Base-by-base conservation (phyloP, 1,139 yeast genomes). In the Saccharomyces hybrid region DNA sequence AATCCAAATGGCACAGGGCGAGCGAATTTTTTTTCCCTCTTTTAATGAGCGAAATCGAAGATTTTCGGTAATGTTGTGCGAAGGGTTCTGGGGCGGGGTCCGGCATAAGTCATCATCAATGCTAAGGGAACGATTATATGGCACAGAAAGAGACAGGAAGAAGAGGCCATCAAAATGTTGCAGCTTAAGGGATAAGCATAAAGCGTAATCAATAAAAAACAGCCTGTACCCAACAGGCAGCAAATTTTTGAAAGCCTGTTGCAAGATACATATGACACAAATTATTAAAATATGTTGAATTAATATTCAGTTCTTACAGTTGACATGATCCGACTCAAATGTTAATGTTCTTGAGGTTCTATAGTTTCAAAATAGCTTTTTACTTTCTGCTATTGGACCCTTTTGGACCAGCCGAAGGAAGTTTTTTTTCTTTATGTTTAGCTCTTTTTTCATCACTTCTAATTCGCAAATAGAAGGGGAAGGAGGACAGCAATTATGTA, bases 1-100 rank as follows among this genome's bases (percentile, higher is more conserved):
- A 38, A 38, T 16, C 44, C 23, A 20, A 38, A 38, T 38, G 44
- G 44, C 44, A 38, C 44, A 38, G 44, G 44, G 44, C 44, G 44
- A 38, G 44, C 44, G 26, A 38, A 38, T 38, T 38, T 38, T 38
- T 38, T 38, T 38, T 26, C 42, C 42, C 20, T 26, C 20, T 38
- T 38, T 20, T 23, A 23, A 38, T 38, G 23, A 20, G 44, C 44
- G 25, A 38, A 38, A 38, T 9, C n/a, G n/a, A 38, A 38, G 44
- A 38, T 38, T 38, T 38, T 38, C 44, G 44, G 44, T 38, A 20
- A 38, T 38, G 44, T 38, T 38, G 44, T 38, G 44, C 44, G 25
- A 13, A 38, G 23, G 44, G 25, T 38, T 38, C 44, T 38, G n/a
- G 13, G 44, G 25, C 25, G 25, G 44, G 44, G 26, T 38, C 44